Evolutionary conservation across 2,329 filamentous ascomycete genomes (phyloP), one percentile per base, ranked within the genome.

Genomic region (Scedosporium dehoogii): DNA sequence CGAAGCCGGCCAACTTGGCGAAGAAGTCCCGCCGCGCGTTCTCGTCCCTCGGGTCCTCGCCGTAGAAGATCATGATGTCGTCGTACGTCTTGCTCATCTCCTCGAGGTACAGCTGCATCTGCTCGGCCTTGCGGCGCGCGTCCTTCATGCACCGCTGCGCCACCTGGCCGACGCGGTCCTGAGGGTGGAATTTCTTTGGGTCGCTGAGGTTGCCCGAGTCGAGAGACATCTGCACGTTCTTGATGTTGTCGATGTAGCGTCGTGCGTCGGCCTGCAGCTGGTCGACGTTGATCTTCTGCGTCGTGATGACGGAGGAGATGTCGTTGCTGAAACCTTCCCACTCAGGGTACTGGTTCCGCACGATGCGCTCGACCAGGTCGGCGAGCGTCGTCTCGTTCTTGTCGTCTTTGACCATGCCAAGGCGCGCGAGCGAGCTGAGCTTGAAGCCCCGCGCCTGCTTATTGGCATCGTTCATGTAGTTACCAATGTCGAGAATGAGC

Each of bases 401-500:
- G 79, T 96, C 92, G 72, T 99, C 94, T 78, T 99, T 99, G 71
- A 97, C 91, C 92, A 99, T 97, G 65, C 89, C 92, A 62, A 99
- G 80, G 62, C 94, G 87, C 29, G 91, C 90, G 58, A 99, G 86
- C 5, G 94, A 97, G 71, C 92, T 94, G 14, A 99, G 85, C 79
- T 99, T 99, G 87, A 99, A 99, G 65, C 94, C 94, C 63, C 89
- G 90, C 3, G 94, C 94, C 76, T 97, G 94, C 78, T 99, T 99
- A 78, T 97, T 97, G 62, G 92, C 89, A 72, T 97, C 94, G 79
- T 99, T 99, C 94, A 99, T 99, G 81, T 96, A 99, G 75, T 99
- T 99, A 74, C 94, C 94, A 71, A 99, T 96, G 74, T 97, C 93
- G 69, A 99, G 80, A 74, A 99, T 99, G 65, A 97, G 82, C 64